These are phyloP conservation scores for Leccinum boreale DNA, from an alignment of 768 basidiomycete genomes.

Conservation along the genomic window DNA sequence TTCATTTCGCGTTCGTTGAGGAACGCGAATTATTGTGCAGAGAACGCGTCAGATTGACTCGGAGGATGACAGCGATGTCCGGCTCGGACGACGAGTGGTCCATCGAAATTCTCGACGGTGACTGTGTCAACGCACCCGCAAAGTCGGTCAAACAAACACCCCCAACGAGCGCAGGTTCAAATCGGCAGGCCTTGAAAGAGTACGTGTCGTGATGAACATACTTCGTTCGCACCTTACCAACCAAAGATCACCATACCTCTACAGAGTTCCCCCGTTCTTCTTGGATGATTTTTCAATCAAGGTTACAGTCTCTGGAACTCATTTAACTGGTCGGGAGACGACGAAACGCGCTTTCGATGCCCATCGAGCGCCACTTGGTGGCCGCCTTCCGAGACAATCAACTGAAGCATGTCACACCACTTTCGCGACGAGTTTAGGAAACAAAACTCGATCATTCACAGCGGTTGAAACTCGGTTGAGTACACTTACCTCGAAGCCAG, in stretches of 20 bases:
- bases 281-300: constrained; percentile 14
- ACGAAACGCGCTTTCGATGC: neutral
- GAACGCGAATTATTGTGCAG: neutral
- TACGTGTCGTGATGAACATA: constrained; percentile 14
- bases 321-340: neutral
- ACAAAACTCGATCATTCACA: neutral
- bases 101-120: constrained; percentile 30
- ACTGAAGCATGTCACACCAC: neutral
- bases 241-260: neutral
- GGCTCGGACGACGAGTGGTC: constrained; percentile 28
- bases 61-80: constrained; percentile 6
- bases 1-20: constrained; percentile 1
- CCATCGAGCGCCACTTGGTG: neutral
- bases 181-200: neutral
- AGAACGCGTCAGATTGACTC: constrained; percentile 14
- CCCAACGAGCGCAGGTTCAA: neutral
- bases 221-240: constrained; percentile 11
- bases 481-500: neutral
- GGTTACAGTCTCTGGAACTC: neutral
- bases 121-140: constrained; percentile 7
- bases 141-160: constrained; percentile 21
- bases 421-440: neutral
- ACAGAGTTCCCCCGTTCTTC: constrained; percentile 21
- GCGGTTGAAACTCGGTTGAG: constrained; percentile 12
- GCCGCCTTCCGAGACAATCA: neutral